Evolutionary conservation across 2,329 filamentous ascomycete species (phyloP).

Genomic region (Penicillium thymicola): DNA sequence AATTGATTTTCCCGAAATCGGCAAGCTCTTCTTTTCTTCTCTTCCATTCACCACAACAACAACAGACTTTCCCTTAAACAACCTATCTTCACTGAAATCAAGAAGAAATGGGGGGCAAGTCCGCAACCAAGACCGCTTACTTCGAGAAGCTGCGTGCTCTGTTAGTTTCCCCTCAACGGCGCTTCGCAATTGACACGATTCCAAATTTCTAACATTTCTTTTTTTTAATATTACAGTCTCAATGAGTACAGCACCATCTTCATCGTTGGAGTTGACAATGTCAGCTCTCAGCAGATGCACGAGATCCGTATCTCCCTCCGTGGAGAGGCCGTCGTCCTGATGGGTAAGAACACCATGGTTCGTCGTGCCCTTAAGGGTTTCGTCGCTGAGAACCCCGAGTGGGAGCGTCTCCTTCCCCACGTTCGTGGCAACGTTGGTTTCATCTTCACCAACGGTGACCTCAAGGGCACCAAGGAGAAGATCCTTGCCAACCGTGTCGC

Average conservation of each 20-base stretch:
- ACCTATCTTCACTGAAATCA: slow-evolving; percentile 83
- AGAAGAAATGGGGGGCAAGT: slow-evolving; percentile 99
- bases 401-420: slow-evolving; percentile 93
- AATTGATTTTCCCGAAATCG: slow-evolving; percentile 27
- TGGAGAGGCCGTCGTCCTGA: slow-evolving; percentile 89
- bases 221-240: slow-evolving; percentile 47
- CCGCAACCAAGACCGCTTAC: slow-evolving; percentile 89
- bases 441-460: slow-evolving; percentile 97
- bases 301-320: slow-evolving; percentile 94
- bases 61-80: slow-evolving; percentile 80
- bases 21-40: slow-evolving; percentile 14
- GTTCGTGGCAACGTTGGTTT: slow-evolving; percentile 98
- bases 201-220: background rate
- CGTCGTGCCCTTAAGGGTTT: slow-evolving; percentile 98
- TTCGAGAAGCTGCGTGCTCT: slow-evolving; percentile 76
- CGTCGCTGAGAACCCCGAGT: slow-evolving; percentile 85
- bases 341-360: slow-evolving; percentile 99
- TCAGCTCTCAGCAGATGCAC: slow-evolving; percentile 99
- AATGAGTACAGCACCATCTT: slow-evolving; percentile 97
- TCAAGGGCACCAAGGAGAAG: slow-evolving; percentile 89
- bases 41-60: slow-evolving; percentile 24
- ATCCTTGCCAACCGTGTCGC: slow-evolving; percentile 97
- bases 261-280: slow-evolving; percentile 98
- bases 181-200: slow-evolving; percentile 48
- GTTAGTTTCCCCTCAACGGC: slow-evolving; percentile 58